Base-by-base conservation (phyloP, 2,329 filamentous ascomycete genomes). In the Gaeumannomyces tritici region DNA sequence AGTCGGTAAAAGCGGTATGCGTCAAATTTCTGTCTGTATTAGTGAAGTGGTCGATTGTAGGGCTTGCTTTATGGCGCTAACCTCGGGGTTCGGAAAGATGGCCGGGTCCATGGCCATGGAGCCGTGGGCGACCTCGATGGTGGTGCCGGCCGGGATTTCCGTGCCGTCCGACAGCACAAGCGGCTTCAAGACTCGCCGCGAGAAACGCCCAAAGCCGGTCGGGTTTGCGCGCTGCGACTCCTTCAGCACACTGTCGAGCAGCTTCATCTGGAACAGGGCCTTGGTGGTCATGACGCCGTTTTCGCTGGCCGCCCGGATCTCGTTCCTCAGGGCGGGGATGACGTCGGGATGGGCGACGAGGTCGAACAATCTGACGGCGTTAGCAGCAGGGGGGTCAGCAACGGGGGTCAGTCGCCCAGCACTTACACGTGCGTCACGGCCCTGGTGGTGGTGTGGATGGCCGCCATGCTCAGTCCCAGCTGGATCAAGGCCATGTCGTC, bases 371-470 rank as follows among this genome's bases (percentile, higher is more conserved):
- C 58, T 54, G 26, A 8, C 27, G 6, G 3, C 9, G 58, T 61
- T 8, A 61, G 59, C 1, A 24, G 3, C 18, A 59, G 33, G 33
- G 15, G 33, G 33, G 33, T 4, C 33, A 35, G 29, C 29, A 4
- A 42, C 1, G 31, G 8, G 15, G 15, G 8, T 26, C 56, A 21
- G 28, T 26, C 12, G 29, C 8, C 1, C 56, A 33, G 29, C 24
- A 3, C 55, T 47, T 24, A 61, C 59, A 61, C 33, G 21, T 55
- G 56, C 12, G 60, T 59, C 18, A 75, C 65, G 0, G 77, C 73
- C 59, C 77, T 68, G 0, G 77, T 76, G 0, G 79, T 83, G 0
- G 80, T 81, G 62, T 82, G 79, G 29, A 83, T 82, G 1, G 80
- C 77, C 0, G 79, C 79, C 60, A 82, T 78, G 47, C 72, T 76